Evolutionary conservation across 805 yeast genomes (phyloP).

Genomic region (Tetrapisispora fleetii): DNA sequence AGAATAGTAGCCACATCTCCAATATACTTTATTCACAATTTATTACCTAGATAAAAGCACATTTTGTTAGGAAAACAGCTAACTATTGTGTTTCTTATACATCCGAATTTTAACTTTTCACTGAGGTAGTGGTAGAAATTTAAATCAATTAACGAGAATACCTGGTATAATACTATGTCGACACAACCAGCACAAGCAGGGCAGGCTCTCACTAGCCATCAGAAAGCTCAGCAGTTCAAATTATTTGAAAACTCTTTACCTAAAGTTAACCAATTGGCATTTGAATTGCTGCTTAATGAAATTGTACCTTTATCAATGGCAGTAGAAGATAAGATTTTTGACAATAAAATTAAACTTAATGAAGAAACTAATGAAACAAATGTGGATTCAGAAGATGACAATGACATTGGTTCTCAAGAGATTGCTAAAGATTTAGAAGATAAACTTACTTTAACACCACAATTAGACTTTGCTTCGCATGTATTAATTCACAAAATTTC

Average conservation of each 20-base stretch:
- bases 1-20: no score
- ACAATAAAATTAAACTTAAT: slow-evolving; percentile 11
- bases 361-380: slow-evolving; percentile 7
- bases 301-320: slow-evolving; percentile 63
- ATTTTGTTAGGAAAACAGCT: no score
- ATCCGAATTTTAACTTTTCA: not conserved
- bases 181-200: not conserved
- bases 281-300: slow-evolving; percentile 65
- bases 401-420: slow-evolving; percentile 9
- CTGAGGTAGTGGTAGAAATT: not conserved
- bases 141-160: not conserved
- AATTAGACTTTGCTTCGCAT: slow-evolving; percentile 18
- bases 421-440: slow-evolving; percentile 10
- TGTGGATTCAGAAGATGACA: slow-evolving; percentile 1
- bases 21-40: no score
- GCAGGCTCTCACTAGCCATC: slow-evolving; percentile 6
- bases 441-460: slow-evolving; percentile 10
- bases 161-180: not conserved
- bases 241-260: slow-evolving; percentile 26
- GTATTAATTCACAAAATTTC: slow-evolving; percentile 19
- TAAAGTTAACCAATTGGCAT: slow-evolving; percentile 43
- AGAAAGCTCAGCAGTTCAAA: slow-evolving; percentile 21
- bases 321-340: slow-evolving; percentile 40
- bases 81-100: no score
- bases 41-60: no score